Evolutionary conservation across 108 stramenopile genomes (phyloP), one percentile per base, ranked within the genome.

Genomic region (Aureococcus anophagefferens): DNA sequence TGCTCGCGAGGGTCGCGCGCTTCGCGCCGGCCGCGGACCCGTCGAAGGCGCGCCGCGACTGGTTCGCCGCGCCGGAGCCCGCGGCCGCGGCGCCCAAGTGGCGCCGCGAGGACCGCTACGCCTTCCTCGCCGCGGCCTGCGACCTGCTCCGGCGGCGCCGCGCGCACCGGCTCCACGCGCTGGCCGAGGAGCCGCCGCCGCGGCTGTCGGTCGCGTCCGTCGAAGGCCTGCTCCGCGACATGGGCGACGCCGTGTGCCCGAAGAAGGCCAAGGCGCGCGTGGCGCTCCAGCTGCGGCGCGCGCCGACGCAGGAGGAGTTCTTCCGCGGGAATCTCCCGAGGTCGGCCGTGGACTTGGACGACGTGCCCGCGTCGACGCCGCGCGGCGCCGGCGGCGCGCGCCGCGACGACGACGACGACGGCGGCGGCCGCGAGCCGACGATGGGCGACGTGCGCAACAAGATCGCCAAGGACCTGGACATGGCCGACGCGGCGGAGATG

Each of bases 231-330:
- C 25, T 59, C 1, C 17, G 25, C 21, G 21, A 25, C 51, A 59
- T 59, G 51, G 14, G 7, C 21, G 1, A 1, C 7, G 51, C 51
- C 21, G 51, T 28, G 21, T 25, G 7, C 21, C 21, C 51, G 51
- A 16, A 25, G 25, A 3, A 1, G 21, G 21, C 17, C 4, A 59
- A 11, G 25, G 7, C 17, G 21, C 17, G 25, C 21, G 51, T 59
- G 7, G 3, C 17, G 25, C 51, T 82, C 18, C 78, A 74, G 45
- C 73, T 82, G 63, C 46, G 76, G 16, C 80, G 81, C 30, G 76
- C 79, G 33, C 80, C 79, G 15, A 78, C 81, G n/a, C 81, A 82
- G 70, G 81, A 82, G 51, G 80, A 82, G 34, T 82, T 78, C 34
- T 82, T 82, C 69, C 68, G 79, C 18, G 79, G 79, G 0, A 78